A percentile compares a stretch with the other conserved stretches of the same genome.
Evolutionary conservation across 441 rosid species (phyloP).

Genomic region (Gossypium lobatum): DNA sequence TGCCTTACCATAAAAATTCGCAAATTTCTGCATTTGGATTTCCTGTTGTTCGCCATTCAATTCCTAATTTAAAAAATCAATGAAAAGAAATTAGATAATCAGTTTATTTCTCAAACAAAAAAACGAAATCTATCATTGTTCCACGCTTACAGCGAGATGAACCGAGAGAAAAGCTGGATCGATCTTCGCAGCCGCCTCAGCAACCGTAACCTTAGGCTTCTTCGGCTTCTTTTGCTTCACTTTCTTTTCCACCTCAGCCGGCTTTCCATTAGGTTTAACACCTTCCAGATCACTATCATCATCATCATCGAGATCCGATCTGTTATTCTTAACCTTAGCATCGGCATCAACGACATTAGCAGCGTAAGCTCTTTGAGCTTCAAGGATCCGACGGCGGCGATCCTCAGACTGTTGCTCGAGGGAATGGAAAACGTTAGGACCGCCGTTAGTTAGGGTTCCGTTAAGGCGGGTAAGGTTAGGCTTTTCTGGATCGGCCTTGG

Average conservation of each 20-base stretch:
- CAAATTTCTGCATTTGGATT: conserved; percentile 81
- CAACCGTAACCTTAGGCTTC: conserved; percentile 70
- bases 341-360: conserved; percentile 17
- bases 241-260: conserved; percentile 41
- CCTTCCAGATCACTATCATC: conserved; percentile 40
- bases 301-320: conserved; percentile 47
- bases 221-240: conserved; percentile 71
- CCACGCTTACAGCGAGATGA: conserved; percentile 56
- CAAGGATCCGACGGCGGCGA: conserved; percentile 46
- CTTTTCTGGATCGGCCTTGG: conserved; percentile 25
- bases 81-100: not conserved
- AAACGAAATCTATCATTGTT: conserved; percentile 20
- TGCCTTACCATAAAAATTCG: conserved; percentile 79
- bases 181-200: conserved; percentile 79
- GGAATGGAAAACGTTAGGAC: conserved; percentile 46
- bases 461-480: conserved; percentile 7
- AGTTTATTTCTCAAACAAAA: not conserved
- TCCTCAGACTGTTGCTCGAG: conserved; percentile 60
- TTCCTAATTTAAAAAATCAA: conserved; percentile 30
- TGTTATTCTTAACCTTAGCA: conserved; percentile 35
- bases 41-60: conserved; percentile 68
- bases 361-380: conserved; percentile 37
- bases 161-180: conserved; percentile 57
- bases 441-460: conserved; percentile 31
- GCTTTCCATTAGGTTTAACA: conserved; percentile 32